These are phyloP conservation scores for Davidsoniella virescens DNA, from an alignment of 2,329 filamentous ascomycete genomes.

Conservation along the genomic window DNA sequence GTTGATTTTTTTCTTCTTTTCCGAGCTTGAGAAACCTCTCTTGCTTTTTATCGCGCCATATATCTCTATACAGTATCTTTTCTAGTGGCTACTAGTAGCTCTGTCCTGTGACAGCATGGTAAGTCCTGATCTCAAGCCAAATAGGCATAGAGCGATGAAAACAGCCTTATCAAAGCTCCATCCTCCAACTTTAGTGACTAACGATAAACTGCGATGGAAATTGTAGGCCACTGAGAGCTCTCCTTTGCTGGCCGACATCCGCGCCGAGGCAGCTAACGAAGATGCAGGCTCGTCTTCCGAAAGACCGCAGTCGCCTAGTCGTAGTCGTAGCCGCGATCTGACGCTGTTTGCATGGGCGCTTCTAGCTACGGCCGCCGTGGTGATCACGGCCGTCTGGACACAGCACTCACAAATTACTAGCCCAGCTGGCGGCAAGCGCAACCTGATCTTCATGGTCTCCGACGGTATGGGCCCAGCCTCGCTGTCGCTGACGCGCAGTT, in stretches of 20 bases:
- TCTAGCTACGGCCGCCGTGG: slow-evolving; percentile 59
- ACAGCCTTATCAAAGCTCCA: neutral
- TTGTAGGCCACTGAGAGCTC: slow-evolving; percentile 9
- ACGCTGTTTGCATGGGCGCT: slow-evolving; percentile 71
- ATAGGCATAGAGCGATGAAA: neutral
- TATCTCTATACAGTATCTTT: too few relatives aligned
- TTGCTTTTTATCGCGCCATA: too few relatives aligned
- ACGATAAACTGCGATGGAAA: neutral
- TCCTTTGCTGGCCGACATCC: slow-evolving; percentile 21
- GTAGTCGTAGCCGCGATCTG: slow-evolving; percentile 45
- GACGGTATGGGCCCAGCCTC: slow-evolving; percentile 97
- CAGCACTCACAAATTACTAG: slow-evolving; percentile 41
- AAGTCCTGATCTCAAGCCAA: neutral
- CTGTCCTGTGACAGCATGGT: slow-evolving; percentile 8
- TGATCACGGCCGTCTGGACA: slow-evolving; percentile 62
- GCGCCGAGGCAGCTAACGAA: slow-evolving; percentile 19
- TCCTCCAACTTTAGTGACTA: neutral
- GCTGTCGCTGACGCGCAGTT: slow-evolving; percentile 71
- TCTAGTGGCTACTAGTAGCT: neutral
- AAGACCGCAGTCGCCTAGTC: neutral
- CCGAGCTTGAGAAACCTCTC: too few relatives aligned
- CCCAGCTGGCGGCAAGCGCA: slow-evolving; percentile 50
- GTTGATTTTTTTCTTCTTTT: too few relatives aligned
- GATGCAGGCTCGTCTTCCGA: slow-evolving; percentile 18
- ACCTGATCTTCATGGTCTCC: slow-evolving; percentile 97